Evolutionary conservation across 2,329 filamentous ascomycete genomes (phyloP).

Genomic region (Epichloe coenophiala): DNA sequence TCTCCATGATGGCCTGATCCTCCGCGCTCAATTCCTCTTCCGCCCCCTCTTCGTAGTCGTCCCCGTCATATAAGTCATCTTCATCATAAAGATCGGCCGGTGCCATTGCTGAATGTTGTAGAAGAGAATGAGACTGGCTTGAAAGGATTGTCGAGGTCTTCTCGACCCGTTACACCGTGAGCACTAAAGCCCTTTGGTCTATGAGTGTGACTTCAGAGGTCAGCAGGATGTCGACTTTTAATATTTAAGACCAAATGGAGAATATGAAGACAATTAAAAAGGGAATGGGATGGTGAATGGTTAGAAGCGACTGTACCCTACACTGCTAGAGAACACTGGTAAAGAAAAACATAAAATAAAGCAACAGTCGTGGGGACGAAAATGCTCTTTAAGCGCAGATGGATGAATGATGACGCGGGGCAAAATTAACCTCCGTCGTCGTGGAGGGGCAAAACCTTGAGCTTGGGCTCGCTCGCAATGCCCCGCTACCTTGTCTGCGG

Average conservation of each 20-base stretch:
- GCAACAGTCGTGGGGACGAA: background rate
- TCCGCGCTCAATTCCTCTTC: slow-evolving; percentile 34
- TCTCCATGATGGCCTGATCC: slow-evolving; percentile 39
- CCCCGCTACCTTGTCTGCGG: background rate
- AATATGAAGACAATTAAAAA: background rate
- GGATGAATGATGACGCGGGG: background rate
- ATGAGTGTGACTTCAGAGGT: background rate
- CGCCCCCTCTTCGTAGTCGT: slow-evolving; percentile 31
- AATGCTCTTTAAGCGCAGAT: background rate
- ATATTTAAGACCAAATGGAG: background rate
- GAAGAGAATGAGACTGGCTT: background rate
- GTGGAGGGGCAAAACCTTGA: background rate
- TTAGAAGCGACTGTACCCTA: background rate
- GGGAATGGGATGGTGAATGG: background rate
- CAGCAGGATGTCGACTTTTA: background rate
- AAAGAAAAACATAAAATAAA: background rate
- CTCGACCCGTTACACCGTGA: background rate
- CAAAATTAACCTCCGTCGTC: background rate
- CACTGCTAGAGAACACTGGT: too few species aligned
- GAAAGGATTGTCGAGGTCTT: background rate
- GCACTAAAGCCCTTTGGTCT: background rate
- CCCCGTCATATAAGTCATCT: slow-evolving; percentile 34
- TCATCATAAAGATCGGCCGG: slow-evolving; percentile 30
- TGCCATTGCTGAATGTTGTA: slow-evolving; percentile 8
- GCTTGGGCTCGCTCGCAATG: background rate